Evolutionary conservation across 73 alveolate genomes (phyloP).

Genomic region (Tetrahymena borealis): DNA sequence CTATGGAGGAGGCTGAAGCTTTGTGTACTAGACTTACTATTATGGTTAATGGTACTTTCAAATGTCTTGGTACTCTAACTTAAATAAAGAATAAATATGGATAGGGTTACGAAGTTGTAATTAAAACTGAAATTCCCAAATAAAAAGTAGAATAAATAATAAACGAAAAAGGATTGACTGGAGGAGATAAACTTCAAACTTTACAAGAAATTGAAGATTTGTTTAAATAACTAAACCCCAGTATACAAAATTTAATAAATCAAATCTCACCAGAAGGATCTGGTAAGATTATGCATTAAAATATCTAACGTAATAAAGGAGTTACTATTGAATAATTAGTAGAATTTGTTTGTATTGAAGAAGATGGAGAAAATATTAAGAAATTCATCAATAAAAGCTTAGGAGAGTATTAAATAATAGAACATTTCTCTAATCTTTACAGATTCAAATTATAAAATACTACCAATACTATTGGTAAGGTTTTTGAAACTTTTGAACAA

Average conservation of each 20-base stretch:
- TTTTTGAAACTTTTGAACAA: constrained; percentile 45
- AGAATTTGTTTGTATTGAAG: constrained; percentile 45
- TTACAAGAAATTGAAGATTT: background rate
- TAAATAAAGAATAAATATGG: constrained; percentile 89
- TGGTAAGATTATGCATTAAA: constrained; percentile 32
- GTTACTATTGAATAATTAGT: constrained; percentile 13
- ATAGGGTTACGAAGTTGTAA: constrained; percentile 83
- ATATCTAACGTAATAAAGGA: constrained; percentile 18
- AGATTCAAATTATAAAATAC: constrained; percentile 35
- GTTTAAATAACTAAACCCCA: background rate
- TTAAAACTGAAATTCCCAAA: constrained; percentile 58
- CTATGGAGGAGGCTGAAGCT: constrained; percentile 97
- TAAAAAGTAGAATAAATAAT: constrained; percentile 43
- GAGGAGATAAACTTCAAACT: constrained; percentile 2
- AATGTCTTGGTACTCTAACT: constrained; percentile 84
- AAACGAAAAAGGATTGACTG: constrained; percentile 5
- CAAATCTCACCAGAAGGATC: constrained; percentile 31
- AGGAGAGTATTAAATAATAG: constrained; percentile 37
- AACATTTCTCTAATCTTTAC: constrained; percentile 40
- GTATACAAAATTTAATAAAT: background rate
- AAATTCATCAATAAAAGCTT: constrained; percentile 7
- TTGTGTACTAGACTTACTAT: constrained; percentile 82
- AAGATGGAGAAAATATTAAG: constrained; percentile 15
- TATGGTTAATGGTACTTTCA: constrained; percentile 87
- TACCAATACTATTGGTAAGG: constrained; percentile 19